Evolutionary conservation across 805 yeast species (phyloP), one percentile per base, ranked within the genome.

Genomic region (Wickerhamiella spandovensis): DNA sequence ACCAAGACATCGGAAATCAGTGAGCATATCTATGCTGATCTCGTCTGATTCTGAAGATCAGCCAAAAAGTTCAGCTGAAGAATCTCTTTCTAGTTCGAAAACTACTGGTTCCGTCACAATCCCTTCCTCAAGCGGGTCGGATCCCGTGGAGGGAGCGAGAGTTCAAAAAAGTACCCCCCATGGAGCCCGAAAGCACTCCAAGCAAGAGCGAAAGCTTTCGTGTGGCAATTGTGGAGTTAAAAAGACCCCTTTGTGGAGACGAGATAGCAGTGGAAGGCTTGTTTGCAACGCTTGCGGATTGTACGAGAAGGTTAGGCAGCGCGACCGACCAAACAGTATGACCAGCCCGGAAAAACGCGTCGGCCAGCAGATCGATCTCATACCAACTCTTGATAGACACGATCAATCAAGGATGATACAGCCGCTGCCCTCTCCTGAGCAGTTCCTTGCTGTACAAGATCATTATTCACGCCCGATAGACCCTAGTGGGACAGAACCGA

Each of bases 241-340:
- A 49, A 82, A 89, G 25, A 90, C 98, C 0, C 97, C 98, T 0
- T 69, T 92, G n/a, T 90, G 98, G 98, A 74, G 98, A 58, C 72
- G 97, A 49, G 88, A 89, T 51, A 89, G 95, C 0, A 83, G 82
- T 52, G 97, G 96, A 0, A 82, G 86, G 61, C 90, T 94, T 0
- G 71, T 90, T 50, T 90, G 98, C 70, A 90, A 90, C 65, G 98
- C 98, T 0, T 90, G 98, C 70, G 98, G 98, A 0, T 71, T 90
- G 49, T 90, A 79, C 57, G 43, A 39, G 20, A 18, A 17, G 24
- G 18, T 39, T 2, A 5, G 24, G n/a, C 22, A 18, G 24, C 24
- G 24, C 9, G 24, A 18, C 15, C 43, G 43, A 15, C 43, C 43
- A 5, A 35, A n/a, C 9, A 17, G 20, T n/a, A 15, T 35, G 39